A percentile compares a stretch with the other conserved stretches of the same genome.
phyloP scores from a whole-genome alignment of 192 early-diverging fungal species.

The Bifiguratus adelaidae region DNA sequence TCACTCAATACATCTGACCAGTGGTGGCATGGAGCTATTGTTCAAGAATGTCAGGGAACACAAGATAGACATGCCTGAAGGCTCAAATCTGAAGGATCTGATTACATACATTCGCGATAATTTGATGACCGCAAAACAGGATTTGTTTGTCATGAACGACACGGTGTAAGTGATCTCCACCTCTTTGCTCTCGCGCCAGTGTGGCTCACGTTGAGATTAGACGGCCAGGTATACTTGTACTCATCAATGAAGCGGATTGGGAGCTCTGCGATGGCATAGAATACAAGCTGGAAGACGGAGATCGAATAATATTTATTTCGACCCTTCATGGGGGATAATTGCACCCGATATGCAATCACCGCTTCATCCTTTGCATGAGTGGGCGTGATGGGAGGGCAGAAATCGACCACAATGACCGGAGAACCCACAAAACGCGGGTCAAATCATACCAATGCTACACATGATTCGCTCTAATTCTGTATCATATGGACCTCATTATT shows the following conservation, averaged over 20 bases:
- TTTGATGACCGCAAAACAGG: conserved; percentile 63
- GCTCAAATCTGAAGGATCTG: conserved; percentile 52
- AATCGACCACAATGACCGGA: no score
- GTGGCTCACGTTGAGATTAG: conserved; percentile 21
- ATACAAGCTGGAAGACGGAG: conserved; percentile 65
- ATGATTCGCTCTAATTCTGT: no score
- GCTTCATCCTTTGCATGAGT: no score
- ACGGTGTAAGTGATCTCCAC: conserved; percentile 54
- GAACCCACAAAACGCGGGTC: no score
- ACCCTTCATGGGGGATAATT: conserved; percentile 97
- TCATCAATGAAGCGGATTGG: conserved; percentile 95
- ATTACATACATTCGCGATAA: conserved; percentile 60
- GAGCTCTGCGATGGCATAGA: conserved; percentile 86
- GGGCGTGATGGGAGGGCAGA: no score
- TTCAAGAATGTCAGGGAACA: conserved; percentile 66
- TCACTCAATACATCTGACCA: conserved; percentile 8
- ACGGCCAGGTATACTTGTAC: conserved; percentile 89
- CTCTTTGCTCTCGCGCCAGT: conserved; percentile 1
- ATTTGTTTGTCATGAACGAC: conserved; percentile 74
- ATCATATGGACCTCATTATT: no score
- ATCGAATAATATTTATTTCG: conserved; percentile 88
- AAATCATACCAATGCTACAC: no score
- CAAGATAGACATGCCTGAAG: conserved; percentile 33
- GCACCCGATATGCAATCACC: no score
- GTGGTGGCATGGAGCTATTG: conserved; percentile 89